A percentile compares a stretch with the other conserved stretches of the same genome.
phyloP scores from a whole-genome alignment of 208 protist genomes.

The Leishmania tropica region DNA sequence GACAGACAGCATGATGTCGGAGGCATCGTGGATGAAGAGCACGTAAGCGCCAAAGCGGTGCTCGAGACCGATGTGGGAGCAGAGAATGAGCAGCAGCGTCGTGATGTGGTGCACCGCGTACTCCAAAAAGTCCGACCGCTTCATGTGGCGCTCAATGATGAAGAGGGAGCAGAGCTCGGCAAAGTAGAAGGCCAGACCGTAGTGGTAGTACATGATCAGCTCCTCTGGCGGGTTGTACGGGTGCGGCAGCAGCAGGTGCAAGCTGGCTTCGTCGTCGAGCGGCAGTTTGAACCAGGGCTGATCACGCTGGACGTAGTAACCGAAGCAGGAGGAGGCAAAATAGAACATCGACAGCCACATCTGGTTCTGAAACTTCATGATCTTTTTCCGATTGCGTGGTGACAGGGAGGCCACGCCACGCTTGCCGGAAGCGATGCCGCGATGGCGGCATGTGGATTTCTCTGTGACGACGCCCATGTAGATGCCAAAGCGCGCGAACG shows the following conservation, averaged over 20 bases:
- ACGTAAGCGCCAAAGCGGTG: conserved; percentile 76
- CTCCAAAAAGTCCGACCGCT: conserved; percentile 72
- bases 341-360: conserved; percentile 74
- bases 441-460: conserved; percentile 26
- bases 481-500: conserved; percentile 54
- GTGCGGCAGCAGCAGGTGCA: conserved; percentile 52
- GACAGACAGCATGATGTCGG: conserved; percentile 70
- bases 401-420: conserved; percentile 39
- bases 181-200: conserved; percentile 73
- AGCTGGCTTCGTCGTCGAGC: conserved; percentile 31
- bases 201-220: conserved; percentile 69
- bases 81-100: conserved; percentile 58
- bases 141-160: conserved; percentile 52
- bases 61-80: conserved; percentile 57
- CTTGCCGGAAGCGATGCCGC: conserved; percentile 24
- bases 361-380: conserved; percentile 80
- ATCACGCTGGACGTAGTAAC: conserved; percentile 49
- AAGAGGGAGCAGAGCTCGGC: conserved; percentile 58
- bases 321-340: conserved; percentile 52
- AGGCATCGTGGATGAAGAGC: conserved; percentile 75
- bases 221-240: conserved; percentile 48
- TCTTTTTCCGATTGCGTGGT: conserved; percentile 30
- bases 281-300: conserved; percentile 70
- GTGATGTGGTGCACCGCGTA: conserved; percentile 68
- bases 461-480: conserved; percentile 62